These are phyloP conservation scores for Fraxinus americana DNA, from an alignment of 257 asterid species.

Conservation along the genomic window DNA sequence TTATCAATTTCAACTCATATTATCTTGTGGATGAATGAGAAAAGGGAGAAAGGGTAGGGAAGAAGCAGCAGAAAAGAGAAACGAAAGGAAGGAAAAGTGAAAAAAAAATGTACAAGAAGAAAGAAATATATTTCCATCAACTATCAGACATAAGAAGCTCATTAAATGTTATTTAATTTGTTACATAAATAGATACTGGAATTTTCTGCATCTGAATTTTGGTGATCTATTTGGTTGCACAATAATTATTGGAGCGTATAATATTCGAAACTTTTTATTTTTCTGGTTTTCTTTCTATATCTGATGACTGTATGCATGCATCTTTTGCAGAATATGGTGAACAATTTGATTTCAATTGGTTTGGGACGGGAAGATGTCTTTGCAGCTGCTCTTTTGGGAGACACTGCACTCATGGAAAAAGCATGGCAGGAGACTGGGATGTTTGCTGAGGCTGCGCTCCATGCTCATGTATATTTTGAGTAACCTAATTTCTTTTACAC, in stretches of 20 bases:
- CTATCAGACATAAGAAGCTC: neutral
- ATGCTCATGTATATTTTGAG: conserved; percentile 67
- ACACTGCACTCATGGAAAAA: conserved; percentile 92
- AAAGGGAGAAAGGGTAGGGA: no score
- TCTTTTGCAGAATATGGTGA: conserved; percentile 79
- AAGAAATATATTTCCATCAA: no score
- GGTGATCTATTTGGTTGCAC: neutral
- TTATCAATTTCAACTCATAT: no score
- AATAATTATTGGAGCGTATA: neutral
- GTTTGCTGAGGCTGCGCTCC: conserved; percentile 98
- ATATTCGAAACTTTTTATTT: neutral
- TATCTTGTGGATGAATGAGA: no score
- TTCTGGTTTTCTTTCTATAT: neutral
- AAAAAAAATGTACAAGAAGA: no score
- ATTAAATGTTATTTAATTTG: neutral
- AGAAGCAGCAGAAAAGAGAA: no score
- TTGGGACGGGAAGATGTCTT: conserved; percentile 96
- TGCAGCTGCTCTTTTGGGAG: conserved; percentile 94
- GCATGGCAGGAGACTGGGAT: conserved; percentile 97
- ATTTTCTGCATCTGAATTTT: neutral
- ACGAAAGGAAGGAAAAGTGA: no score
- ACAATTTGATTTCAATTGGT: conserved; percentile 81
- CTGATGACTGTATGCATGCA: conserved; percentile 1
- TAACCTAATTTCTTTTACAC: conserved; percentile 13
- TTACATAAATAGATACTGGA: neutral